These are phyloP conservation scores for Abrus pulchellus DNA, from an alignment of 306 rosid species.

Conservation along the genomic window DNA sequence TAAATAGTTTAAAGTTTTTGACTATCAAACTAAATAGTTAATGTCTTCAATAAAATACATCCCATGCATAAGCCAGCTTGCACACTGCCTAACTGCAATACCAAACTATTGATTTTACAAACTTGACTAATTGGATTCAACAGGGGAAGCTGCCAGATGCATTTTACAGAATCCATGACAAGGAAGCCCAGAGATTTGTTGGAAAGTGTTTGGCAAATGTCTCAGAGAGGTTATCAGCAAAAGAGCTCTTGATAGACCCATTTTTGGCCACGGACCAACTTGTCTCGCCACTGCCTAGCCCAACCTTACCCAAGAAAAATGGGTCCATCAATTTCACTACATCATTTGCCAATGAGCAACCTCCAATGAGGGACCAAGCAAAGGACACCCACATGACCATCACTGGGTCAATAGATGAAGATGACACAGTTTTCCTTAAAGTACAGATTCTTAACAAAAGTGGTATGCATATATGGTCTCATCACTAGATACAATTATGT, in stretches of 20 bases:
- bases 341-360: conserved; percentile 23
- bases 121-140: not conserved
- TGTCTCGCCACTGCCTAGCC: conserved; percentile 46
- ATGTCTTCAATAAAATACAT: too few relatives aligned
- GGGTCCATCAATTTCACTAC: conserved; percentile 4
- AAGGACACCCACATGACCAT: conserved; percentile 73
- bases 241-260: conserved; percentile 82
- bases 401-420: conserved; percentile 73
- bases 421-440: conserved; percentile 76
- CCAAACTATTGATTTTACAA: not conserved
- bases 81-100: not conserved
- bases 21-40: too few relatives aligned
- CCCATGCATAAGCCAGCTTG: not conserved
- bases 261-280: conserved; percentile 66
- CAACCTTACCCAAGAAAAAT: conserved; percentile 37
- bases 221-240: conserved; percentile 73
- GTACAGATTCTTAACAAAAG: conserved; percentile 63
- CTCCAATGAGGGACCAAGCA: conserved; percentile 39
- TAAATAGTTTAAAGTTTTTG: too few relatives aligned
- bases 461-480: conserved; percentile 54
- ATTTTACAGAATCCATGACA: conserved; percentile 66
- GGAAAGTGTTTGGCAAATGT: conserved; percentile 79
- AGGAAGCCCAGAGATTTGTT: conserved; percentile 75
- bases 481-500: not conserved
- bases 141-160: conserved; percentile 91